A percentile compares a stretch with the other conserved stretches of the same genome.
Evolutionary conservation across 495 filamentous ascomycete genomes (phyloP).

Genomic region (Neurospora sp.): DNA sequence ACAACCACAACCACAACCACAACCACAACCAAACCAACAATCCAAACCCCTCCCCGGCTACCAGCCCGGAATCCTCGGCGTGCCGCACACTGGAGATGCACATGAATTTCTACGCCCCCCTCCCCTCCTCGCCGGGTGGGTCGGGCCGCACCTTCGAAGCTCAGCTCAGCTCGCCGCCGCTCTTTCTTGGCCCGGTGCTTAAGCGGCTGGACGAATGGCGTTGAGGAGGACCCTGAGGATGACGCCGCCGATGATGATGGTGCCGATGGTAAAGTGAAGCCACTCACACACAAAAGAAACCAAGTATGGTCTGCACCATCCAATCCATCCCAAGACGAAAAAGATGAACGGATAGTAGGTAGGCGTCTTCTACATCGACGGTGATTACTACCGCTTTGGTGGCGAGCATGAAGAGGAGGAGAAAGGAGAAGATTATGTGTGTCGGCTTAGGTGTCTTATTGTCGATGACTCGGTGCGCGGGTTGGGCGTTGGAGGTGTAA

Average conservation of each 20-base stretch:
- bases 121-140: slow-evolving; percentile 10
- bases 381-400: slow-evolving; percentile 3
- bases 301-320: slow-evolving; percentile 19
- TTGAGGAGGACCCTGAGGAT: neutral
- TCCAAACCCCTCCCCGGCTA: slow-evolving; percentile 20
- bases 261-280: neutral
- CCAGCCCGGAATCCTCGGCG: slow-evolving; percentile 19
- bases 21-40: neutral
- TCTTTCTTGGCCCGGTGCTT: slow-evolving; percentile 12
- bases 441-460: slow-evolving; percentile 21
- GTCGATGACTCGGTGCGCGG: slow-evolving; percentile 18
- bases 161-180: neutral
- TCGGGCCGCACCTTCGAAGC: slow-evolving; percentile 19
- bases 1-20: neutral
- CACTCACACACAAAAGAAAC: neutral
- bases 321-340: neutral
- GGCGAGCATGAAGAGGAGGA: neutral
- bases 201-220: slow-evolving; percentile 7
- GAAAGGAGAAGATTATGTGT: slow-evolving; percentile 2
- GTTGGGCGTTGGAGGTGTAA: slow-evolving; percentile 15
- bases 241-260: neutral
- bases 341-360: slow-evolving; percentile 16
- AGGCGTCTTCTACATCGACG: slow-evolving; percentile 23
- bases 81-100: slow-evolving; percentile 21
- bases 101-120: slow-evolving; percentile 15